Evolutionary conservation across 163 green algal species (phyloP).

Genomic region (Coccomyxa subellipsoidea): DNA sequence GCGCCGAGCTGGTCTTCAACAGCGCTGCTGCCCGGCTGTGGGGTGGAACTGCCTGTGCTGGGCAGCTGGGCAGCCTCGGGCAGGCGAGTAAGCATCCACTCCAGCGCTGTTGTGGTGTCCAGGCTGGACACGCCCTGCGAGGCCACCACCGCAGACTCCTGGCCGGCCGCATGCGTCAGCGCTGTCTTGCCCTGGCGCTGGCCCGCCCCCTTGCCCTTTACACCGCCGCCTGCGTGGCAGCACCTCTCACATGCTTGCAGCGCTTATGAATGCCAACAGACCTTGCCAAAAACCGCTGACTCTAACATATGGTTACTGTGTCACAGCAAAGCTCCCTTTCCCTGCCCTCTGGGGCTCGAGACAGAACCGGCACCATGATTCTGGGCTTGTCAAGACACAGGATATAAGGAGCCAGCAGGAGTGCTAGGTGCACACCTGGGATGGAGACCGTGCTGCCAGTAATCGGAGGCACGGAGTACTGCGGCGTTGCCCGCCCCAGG

Average conservation of each 20-base stretch:
- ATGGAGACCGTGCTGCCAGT: neutral
- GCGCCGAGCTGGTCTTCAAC: too few species aligned
- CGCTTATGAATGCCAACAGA: too few species aligned
- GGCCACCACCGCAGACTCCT: neutral
- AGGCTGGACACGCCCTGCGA: neutral
- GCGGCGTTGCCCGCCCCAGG: neutral
- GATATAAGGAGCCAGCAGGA: too few species aligned
- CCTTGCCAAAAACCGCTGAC: neutral
- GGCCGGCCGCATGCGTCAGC: neutral
- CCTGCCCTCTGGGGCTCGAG: too few species aligned
- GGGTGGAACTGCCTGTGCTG: neutral
- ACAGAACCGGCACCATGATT: too few species aligned
- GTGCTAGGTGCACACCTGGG: neutral
- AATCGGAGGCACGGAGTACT: neutral
- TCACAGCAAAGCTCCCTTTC: too few species aligned
- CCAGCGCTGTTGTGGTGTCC: neutral
- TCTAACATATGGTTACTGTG: too few species aligned
- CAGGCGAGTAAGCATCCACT: neutral
- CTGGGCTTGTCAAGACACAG: too few species aligned
- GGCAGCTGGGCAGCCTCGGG: neutral
- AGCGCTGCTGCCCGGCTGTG: neutral
- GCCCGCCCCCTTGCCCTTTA: neutral
- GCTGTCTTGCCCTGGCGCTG: neutral
- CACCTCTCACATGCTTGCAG: neutral
- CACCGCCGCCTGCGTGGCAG: neutral